These are phyloP conservation scores for Clitopilus passeckerianus DNA, from an alignment of 768 basidiomycete genomes.

Conservation along the genomic window DNA sequence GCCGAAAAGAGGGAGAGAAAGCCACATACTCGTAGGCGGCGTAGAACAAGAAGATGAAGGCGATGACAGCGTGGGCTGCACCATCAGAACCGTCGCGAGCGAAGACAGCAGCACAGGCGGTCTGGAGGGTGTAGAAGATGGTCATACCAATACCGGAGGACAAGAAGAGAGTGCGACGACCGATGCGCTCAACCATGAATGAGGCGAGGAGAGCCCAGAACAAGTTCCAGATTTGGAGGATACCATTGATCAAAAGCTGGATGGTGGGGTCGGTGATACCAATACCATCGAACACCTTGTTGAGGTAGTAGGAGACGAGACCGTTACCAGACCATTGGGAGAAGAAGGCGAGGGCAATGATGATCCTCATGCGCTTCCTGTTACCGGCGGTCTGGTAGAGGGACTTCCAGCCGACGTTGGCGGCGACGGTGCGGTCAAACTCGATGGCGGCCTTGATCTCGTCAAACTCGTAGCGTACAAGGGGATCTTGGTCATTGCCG, in stretches of 20 bases:
- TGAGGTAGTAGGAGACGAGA: slow-evolving; percentile 81
- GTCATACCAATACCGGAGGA: slow-evolving; percentile 54
- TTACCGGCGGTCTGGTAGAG: slow-evolving; percentile 68
- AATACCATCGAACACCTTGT: slow-evolving; percentile 62
- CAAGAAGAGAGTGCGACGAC: slow-evolving; percentile 70
- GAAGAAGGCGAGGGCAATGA: slow-evolving; percentile 76
- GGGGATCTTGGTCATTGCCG: slow-evolving; percentile 61
- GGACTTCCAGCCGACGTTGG: slow-evolving; percentile 64
- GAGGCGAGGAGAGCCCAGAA: slow-evolving; percentile 54
- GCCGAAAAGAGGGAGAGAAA: background rate
- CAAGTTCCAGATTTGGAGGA: slow-evolving; percentile 82
- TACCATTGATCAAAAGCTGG: slow-evolving; percentile 78
- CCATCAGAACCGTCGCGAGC: slow-evolving; percentile 29
- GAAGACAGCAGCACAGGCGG: slow-evolving; percentile 58
- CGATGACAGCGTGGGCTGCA: slow-evolving; percentile 71
- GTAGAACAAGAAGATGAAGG: slow-evolving; percentile 82
- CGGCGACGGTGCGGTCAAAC: slow-evolving; percentile 55
- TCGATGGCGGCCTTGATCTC: slow-evolving; percentile 79
- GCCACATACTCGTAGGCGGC: slow-evolving; percentile 62
- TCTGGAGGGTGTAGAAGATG: slow-evolving; percentile 65
- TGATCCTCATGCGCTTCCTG: slow-evolving; percentile 70
- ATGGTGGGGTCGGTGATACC: slow-evolving; percentile 57
- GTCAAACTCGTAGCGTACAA: slow-evolving; percentile 69
- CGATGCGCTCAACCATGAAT: slow-evolving; percentile 57
- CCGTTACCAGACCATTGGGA: slow-evolving; percentile 87